Percentiles rank a stretch among this genome's conserved stretches.
phyloP scores from a whole-genome alignment of 1,284 basidiomycete species.

The Violaceomyces palustris region DNA sequence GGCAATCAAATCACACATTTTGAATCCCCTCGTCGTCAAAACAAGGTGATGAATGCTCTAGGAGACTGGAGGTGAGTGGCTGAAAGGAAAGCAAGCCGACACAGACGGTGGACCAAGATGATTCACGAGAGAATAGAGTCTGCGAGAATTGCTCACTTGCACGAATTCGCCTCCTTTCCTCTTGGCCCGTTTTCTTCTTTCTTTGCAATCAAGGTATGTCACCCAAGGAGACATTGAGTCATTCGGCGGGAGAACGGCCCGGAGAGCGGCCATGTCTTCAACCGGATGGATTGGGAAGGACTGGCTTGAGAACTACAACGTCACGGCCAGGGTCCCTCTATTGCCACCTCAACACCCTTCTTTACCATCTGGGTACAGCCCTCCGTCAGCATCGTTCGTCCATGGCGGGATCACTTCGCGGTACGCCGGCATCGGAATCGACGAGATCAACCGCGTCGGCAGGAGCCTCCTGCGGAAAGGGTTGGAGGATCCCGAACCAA shows the following conservation, averaged over 20 bases:
- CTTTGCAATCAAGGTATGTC: too few species aligned
- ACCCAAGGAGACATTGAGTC: conserved; percentile 52
- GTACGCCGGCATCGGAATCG: conserved; percentile 24
- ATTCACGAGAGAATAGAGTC: too few species aligned
- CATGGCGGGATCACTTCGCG: conserved; percentile 47
- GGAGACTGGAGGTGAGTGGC: conserved; percentile 55
- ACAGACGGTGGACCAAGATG: too few species aligned
- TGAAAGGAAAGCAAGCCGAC: too few species aligned
- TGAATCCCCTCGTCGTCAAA: too few species aligned
- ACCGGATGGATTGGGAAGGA: conserved; percentile 53
- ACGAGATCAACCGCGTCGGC: conserved; percentile 37
- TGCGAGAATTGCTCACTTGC: too few species aligned
- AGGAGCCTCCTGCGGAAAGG: conserved; percentile 31
- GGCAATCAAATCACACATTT: too few species aligned
- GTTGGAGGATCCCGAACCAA: conserved; percentile 6
- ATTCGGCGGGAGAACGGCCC: conserved; percentile 37
- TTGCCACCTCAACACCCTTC: conserved; percentile 9
- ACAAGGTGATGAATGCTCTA: conserved; percentile 53
- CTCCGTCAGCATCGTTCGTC: conserved; percentile 32
- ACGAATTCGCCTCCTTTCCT: too few species aligned
- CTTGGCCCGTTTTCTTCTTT: too few species aligned
- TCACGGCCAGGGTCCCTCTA: conserved; percentile 29
- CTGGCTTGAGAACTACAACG: conserved; percentile 39
- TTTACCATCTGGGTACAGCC: conserved; percentile 5
- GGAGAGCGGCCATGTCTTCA: conserved; percentile 44